Base-by-base conservation (phyloP, 1,284 basidiomycete species). In the Apiotrichum domesticum region DNA sequence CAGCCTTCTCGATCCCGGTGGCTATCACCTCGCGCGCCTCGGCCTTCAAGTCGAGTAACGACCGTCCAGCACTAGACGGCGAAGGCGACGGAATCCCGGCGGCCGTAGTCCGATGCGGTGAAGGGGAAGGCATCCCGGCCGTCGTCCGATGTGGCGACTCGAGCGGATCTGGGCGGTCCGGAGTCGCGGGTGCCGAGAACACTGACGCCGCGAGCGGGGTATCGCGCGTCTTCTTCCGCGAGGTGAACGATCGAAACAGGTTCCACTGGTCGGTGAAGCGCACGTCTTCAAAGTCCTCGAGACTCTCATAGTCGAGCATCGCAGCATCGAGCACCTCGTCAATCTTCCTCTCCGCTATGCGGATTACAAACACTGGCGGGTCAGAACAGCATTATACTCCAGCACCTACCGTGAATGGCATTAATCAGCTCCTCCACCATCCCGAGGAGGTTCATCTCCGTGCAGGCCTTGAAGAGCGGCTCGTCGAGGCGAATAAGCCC, bases 251-350 rank as follows among this genome's bases (percentile, higher is more conserved):
- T 39, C 89, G 84, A 51, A 96, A 81, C 65, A 96, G 87, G 0
- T 87, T 87, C 93, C 95, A 98, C 63, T 98, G 95, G 8, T 90
- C 92, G 75, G 97, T 92, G 68, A 97, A 98, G 56, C 92, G 87
- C 29, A 98, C 81, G 41, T 85, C 83, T 48, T 89, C 87, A 60
- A 91, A 86, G 8, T 85, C 86, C 1, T 88, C 84, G 13, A 87
- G 79, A 0, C 91, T 82, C 35, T 88, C 84, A 68, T 89, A 87
- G 57, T 98, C 93, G 56, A 98, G 81, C 54, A 98, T 78, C 1
- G 90, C 84, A 0, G 82, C 74, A 69, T 98, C 92, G 21, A 98
- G 81, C 39, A 96, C 79, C 54, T 84, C 81, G 74, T 98, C 94
- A 69, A 98, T 89, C 59, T 85, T 84, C 52, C 88, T 81, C 74